Evolutionary conservation across 202 grass and related monocot species (phyloP).

Genomic region (Dendrocalamus latiflorus): DNA sequence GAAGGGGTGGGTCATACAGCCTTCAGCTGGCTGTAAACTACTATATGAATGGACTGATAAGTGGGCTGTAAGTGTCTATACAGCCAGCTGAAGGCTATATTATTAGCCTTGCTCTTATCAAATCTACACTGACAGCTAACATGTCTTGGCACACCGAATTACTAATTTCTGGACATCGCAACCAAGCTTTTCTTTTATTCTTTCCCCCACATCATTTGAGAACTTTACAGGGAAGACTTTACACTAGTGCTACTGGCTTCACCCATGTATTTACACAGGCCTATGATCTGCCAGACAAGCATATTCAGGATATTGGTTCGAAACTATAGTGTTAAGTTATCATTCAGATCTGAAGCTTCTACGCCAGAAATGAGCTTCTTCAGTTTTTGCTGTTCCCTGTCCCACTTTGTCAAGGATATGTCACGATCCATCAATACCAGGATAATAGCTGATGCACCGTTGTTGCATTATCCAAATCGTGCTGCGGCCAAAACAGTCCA

Average conservation of each 20-base stretch:
- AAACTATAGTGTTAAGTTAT: neutral
- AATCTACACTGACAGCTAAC: neutral
- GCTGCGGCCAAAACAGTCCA: neutral
- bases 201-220: too few species aligned
- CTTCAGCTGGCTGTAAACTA: too few species aligned
- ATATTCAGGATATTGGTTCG: neutral
- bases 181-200: neutral
- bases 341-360: slow-evolving; percentile 14
- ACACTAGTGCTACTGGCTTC: neutral
- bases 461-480: slow-evolving; percentile 15
- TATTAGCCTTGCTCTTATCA: too few species aligned
- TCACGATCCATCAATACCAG: neutral
- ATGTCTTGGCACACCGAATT: neutral
- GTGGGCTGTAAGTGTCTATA: too few species aligned
- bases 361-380: neutral
- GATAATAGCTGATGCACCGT: neutral
- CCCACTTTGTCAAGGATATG: neutral
- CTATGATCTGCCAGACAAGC: neutral
- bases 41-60: too few species aligned
- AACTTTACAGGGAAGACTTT: too few species aligned
- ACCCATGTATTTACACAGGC: neutral
- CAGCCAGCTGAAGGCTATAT: too few species aligned
- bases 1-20: too few species aligned
- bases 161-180: neutral
- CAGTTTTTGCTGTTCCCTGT: neutral